phyloP scores from a whole-genome alignment of 1,284 basidiomycete species.

The Fistulina hepatica region DNA sequence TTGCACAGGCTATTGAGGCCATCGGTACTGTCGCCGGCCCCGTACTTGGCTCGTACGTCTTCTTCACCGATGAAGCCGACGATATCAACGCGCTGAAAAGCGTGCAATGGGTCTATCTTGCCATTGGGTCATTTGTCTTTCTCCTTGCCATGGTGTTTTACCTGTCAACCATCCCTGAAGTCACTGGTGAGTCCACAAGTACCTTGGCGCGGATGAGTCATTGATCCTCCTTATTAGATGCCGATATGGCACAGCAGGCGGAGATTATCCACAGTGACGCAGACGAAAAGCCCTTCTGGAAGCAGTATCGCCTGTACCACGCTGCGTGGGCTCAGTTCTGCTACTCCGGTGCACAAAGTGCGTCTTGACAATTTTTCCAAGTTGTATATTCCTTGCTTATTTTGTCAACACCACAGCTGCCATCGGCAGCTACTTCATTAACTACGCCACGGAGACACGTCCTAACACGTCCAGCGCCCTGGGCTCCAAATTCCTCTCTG shows the following conservation, averaged over 20 bases:
- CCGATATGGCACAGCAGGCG: conserved; percentile 27
- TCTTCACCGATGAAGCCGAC: conserved; percentile 26
- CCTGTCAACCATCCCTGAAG: conserved; percentile 25
- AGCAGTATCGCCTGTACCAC: conserved; percentile 23
- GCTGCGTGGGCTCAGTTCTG: conserved; percentile 26
- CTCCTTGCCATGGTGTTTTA: conserved; percentile 25
- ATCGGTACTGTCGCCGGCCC: conserved; percentile 25
- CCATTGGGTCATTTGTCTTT: conserved; percentile 26
- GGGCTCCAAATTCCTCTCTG: conserved; percentile 24
- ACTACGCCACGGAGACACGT: conserved; percentile 24
- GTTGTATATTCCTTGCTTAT: background rate
- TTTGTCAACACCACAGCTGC: conserved; percentile 18
- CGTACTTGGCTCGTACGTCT: conserved; percentile 25
- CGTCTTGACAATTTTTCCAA: background rate
- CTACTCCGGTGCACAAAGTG: conserved; percentile 26
- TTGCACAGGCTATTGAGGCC: conserved; percentile 26
- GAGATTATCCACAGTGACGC: conserved; percentile 22
- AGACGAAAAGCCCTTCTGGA: conserved; percentile 21
- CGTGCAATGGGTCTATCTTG: conserved; percentile 28
- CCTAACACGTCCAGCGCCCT: conserved; percentile 16
- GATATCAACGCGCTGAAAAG: conserved; percentile 22
- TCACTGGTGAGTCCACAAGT: conserved; percentile 21
- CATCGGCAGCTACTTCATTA: conserved; percentile 26
- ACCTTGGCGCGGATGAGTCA: no score
- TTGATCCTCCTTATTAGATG: conserved; percentile 15